These are phyloP conservation scores for Nidula microcarpa DNA, from an alignment of 768 basidiomycete genomes.

Conservation along the genomic window DNA sequence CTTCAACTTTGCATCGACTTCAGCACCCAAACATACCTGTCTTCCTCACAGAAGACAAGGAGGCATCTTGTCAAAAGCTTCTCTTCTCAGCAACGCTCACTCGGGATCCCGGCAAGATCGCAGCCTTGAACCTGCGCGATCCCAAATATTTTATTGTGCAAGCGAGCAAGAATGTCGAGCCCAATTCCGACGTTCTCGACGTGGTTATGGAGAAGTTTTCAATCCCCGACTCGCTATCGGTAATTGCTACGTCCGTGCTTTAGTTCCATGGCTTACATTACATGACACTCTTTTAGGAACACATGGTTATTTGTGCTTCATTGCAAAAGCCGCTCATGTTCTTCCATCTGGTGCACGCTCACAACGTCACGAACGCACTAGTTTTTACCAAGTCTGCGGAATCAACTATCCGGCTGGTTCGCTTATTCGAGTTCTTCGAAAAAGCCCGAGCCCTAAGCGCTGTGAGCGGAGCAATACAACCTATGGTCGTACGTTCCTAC, in stretches of 20 bases:
- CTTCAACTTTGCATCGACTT: slow-evolving; percentile 47
- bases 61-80: slow-evolving; percentile 84
- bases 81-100: slow-evolving; percentile 96
- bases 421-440: slow-evolving; percentile 80
- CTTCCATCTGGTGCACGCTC: slow-evolving; percentile 76
- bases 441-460: slow-evolving; percentile 24
- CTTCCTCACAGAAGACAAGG: slow-evolving; percentile 54
- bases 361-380: slow-evolving; percentile 63
- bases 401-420: slow-evolving; percentile 78
- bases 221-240: slow-evolving; percentile 75
- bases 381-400: slow-evolving; percentile 98
- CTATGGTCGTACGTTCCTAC: slow-evolving; percentile 63
- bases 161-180: slow-evolving; percentile 32
- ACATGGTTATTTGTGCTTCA: slow-evolving; percentile 78
- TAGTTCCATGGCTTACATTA: neutral
- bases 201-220: slow-evolving; percentile 74
- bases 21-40: slow-evolving; percentile 35
- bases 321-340: slow-evolving; percentile 85
- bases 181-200: slow-evolving; percentile 38
- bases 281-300: slow-evolving; percentile 54
- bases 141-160: slow-evolving; percentile 91
- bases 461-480: slow-evolving; percentile 11
- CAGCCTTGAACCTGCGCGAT: slow-evolving; percentile 69
- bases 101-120: slow-evolving; percentile 89
- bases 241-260: slow-evolving; percentile 26